Evolutionary conservation across 1,139 yeast species (phyloP), one percentile per base, ranked within the genome.

Genomic region (Lodderomyces parapsilosis): DNA sequence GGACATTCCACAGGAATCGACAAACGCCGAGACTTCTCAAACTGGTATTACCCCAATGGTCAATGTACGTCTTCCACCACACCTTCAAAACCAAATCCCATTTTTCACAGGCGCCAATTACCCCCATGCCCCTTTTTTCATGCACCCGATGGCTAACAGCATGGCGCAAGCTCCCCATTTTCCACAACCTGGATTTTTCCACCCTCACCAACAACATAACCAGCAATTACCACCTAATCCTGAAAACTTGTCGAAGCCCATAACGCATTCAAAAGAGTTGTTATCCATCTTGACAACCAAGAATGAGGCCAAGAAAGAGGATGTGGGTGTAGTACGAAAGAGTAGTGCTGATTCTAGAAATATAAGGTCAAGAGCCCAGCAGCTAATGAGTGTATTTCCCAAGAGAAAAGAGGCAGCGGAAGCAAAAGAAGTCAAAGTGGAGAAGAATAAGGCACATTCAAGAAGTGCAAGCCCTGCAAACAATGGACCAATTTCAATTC

Each of bases 201-300:
- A 43, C 11, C 31, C 31, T 13, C 33, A 18, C 22, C 44, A 33
- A 11, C 44, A 38, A 17, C 38, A 13, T 35, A 36, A 32, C 20
- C 47, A 40, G 35, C 38, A 14, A 27, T 36, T 36, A 25, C 48
- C 50, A 22, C 81, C 81, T 25, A 67, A 66, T 36, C 74, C 80
- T 2, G 72, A 66, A 17, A 57, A 69, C 5, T 62, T 76, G 35
- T 66, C 68, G 38, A 76, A 68, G 51, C 75, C 78, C 2, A 57
- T 61, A 43, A 62, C 71, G 1, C 71, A 78, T 48, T 74, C 83
- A 8, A 76, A 71, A 49, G 83, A 80, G 45, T 56, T 81, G 15
- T 64, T 80, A 46, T 74, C 80, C 5, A 67, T 81, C 20, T 63
- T 81, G 50, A 78, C 71, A 31, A 60, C 63, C 27, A 62, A 59